Percentiles rank a stretch among this genome's conserved stretches.
These are phyloP conservation scores for Cystobasidiopsis lactophilus DNA, from an alignment of 768 basidiomycete species.

Conservation along the genomic window DNA sequence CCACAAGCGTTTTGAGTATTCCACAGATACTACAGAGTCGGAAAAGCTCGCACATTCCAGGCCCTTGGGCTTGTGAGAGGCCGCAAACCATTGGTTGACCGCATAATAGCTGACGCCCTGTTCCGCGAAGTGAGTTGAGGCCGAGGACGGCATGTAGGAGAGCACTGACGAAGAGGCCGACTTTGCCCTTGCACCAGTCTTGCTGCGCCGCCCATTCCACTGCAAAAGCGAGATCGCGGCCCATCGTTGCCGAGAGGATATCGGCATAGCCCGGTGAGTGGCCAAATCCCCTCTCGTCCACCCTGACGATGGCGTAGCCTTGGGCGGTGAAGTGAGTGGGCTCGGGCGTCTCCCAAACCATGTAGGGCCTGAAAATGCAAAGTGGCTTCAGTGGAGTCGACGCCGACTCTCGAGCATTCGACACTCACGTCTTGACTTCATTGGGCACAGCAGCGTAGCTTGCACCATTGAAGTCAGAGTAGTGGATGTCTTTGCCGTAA, in stretches of 20 bases:
- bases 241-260: slow-evolving; percentile 17
- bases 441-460: too few relatives aligned
- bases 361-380: too few relatives aligned
- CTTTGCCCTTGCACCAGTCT: slow-evolving; percentile 18
- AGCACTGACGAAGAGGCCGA: slow-evolving; percentile 19
- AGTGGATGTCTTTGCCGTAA: too few relatives aligned
- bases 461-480: too few relatives aligned
- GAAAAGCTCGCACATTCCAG: too few relatives aligned
- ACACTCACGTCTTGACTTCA: too few relatives aligned
- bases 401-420: too few relatives aligned
- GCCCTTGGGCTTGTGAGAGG: slow-evolving; percentile 16
- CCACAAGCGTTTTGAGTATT: too few relatives aligned
- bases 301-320: slow-evolving; percentile 20
- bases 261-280: slow-evolving; percentile 16
- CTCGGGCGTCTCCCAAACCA: background rate
- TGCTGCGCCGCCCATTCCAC: slow-evolving; percentile 22
- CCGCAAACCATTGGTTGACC: slow-evolving; percentile 19
- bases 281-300: slow-evolving; percentile 21
- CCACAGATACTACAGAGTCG: too few relatives aligned
- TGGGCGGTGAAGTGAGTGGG: slow-evolving; percentile 17
- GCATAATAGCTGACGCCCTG: slow-evolving; percentile 21
- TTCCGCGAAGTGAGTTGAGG: too few relatives aligned
- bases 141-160: too few relatives aligned
- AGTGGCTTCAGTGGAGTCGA: background rate
- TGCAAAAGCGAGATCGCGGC: slow-evolving; percentile 19